Conservation (phyloP, 2,329 filamentous ascomycete genomes). For the Hymenoscyphus repandus region DNA sequence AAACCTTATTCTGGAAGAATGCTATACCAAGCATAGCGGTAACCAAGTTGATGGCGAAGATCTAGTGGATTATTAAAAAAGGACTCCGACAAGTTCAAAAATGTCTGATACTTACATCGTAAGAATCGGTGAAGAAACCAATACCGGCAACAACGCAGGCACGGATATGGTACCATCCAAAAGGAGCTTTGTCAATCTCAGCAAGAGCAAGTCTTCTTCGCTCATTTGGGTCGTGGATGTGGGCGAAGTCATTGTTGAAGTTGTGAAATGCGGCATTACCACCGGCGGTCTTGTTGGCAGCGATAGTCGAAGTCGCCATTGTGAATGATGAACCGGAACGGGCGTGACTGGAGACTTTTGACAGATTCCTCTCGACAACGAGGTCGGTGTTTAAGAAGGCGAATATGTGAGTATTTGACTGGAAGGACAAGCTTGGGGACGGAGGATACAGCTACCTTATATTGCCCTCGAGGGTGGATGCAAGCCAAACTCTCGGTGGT, state of each 20-base stretch:
- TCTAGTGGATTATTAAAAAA: constrained; percentile 15
- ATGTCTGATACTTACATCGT: constrained; percentile 63
- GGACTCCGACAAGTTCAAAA: not conserved
- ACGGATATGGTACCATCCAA: constrained; percentile 80
- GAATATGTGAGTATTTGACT: not conserved
- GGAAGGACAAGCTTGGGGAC: not conserved
- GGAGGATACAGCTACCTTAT: not conserved
- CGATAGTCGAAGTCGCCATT: not conserved
- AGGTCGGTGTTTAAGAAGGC: not conserved
- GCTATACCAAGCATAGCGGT: constrained; percentile 29
- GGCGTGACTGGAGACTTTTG: not conserved
- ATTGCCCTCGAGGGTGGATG: not conserved
- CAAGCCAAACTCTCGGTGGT: not conserved
- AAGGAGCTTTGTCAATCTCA: constrained; percentile 75
- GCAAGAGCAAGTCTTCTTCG: constrained; percentile 73
- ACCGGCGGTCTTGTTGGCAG: constrained; percentile 43
- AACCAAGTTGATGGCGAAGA: constrained; percentile 30
- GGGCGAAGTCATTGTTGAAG: constrained; percentile 69
- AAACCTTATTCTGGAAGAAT: constrained; percentile 21
- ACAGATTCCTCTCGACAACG: not conserved
- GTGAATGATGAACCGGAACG: not conserved
- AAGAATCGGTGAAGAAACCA: constrained; percentile 85
- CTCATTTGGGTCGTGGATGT: constrained; percentile 58
- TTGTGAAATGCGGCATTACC: constrained; percentile 71
- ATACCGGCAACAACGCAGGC: constrained; percentile 74